Evolutionary conservation across 768 basidiomycete species (phyloP).

Genomic region (Russula foetens): DNA sequence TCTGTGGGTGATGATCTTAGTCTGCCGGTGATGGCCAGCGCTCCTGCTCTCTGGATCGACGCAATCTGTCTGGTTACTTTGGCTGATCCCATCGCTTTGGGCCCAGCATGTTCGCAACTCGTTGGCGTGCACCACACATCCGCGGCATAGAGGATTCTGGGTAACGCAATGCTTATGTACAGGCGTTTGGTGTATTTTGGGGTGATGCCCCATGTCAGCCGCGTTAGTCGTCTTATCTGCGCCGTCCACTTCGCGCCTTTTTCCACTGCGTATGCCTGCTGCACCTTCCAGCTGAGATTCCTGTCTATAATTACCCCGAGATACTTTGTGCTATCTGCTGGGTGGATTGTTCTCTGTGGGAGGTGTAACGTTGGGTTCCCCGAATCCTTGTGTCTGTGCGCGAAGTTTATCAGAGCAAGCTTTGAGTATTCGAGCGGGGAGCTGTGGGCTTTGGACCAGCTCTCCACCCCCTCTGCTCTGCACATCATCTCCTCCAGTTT

Average conservation of each 20-base stretch:
- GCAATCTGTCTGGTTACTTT: no score
- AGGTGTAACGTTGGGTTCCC: no score
- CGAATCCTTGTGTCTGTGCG: no score
- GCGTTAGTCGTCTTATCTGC: not conserved
- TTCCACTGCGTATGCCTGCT: not conserved
- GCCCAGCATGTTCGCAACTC: no score
- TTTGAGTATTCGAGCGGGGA: not conserved
- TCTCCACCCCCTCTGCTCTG: no score
- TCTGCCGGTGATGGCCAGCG: no score
- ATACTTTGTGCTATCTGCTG: conserved; percentile 1
- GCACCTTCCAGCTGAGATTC: not conserved
- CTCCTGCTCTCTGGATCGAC: no score
- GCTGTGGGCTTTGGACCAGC: no score
- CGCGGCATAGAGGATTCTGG: not conserved
- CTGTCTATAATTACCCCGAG: not conserved
- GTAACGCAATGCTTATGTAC: not conserved
- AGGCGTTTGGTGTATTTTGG: not conserved
- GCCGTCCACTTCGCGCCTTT: not conserved
- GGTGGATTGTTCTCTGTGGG: no score
- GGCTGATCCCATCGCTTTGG: no score
- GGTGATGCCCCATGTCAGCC: not conserved
- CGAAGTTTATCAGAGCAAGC: not conserved
- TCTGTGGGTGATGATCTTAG: no score
- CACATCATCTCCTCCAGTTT: no score
- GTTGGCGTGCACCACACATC: not conserved